Percentiles rank a stretch among this genome's conserved stretches.
phyloP scores from a whole-genome alignment of 129 eudicot species.

The Pseudognaphalium luteoalbum region DNA sequence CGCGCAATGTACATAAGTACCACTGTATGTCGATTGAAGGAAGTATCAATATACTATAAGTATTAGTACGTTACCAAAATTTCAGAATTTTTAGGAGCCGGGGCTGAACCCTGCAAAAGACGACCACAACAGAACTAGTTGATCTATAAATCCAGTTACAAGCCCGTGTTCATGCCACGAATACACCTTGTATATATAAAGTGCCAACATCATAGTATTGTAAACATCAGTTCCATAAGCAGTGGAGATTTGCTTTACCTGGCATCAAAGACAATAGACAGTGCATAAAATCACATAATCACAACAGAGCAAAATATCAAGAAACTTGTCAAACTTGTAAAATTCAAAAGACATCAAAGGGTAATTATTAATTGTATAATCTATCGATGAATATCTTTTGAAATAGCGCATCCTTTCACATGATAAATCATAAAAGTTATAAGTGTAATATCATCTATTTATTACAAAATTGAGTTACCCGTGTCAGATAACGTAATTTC shows the following conservation, averaged over 20 bases:
- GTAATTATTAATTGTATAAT: background rate
- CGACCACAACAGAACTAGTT: background rate
- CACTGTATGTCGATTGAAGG: background rate
- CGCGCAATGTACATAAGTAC: background rate
- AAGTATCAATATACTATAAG: background rate
- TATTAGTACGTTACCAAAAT: background rate
- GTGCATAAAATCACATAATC: background rate
- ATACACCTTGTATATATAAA: slow-evolving; percentile 1
- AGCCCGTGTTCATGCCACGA: background rate
- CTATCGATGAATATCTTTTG: background rate
- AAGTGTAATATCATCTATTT: background rate
- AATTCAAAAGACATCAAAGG: background rate
- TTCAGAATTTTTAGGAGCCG: background rate
- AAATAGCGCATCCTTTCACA: background rate
- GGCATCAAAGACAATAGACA: background rate
- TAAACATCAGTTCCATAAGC: background rate
- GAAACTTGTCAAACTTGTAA: background rate
- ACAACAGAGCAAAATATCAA: background rate
- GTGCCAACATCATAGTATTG: background rate
- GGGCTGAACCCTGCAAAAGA: background rate
- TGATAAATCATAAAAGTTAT: background rate
- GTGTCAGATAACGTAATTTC: background rate
- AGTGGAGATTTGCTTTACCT: background rate
- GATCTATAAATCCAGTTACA: background rate
- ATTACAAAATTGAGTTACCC: background rate